Base-by-base conservation (phyloP, 441 rosid genomes). In the Populus tomentosa region DNA sequence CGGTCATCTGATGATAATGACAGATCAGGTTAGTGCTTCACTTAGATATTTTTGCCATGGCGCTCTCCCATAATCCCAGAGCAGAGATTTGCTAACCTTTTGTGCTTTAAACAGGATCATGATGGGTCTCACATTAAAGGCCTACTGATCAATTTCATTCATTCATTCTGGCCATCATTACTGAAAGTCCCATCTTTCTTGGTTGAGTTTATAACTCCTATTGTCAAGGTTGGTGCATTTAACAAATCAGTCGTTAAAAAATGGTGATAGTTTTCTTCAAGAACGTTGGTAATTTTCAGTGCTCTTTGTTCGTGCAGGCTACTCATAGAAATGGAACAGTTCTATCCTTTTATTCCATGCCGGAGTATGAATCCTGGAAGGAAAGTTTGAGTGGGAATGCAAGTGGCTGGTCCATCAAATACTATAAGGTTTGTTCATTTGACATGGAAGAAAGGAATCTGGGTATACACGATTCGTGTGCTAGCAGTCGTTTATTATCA, bases 41-140 rank as follows among this genome's bases (percentile, higher is more conserved):
- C 5, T 61, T 53, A 21, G 28, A 61, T 67, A 76, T 10, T 6
- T 21, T 67, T 30, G 21, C 6, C 42, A 68, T 79, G 3, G 20
- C 50, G 32, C 76, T 74, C 35, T 20, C 28, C 53, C 75, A 24
- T 23, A 66, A 21, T 73, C 20, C 9, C 46, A 6, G 5, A 18
- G n/a, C 6, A 21, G 26, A 62, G 10, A 23, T n/a, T 63, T 33
- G 21, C 71, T 86, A 70, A 65, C 86, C 46, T 73, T 71, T 53
- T 77, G 30, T 80, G 64, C 53, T 77, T 83, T 10, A 65, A 61
- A 32, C 88, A 96, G 99, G 99, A 96, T 86, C 93, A 94, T 77
- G 98, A 96, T 82, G 99, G 98, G 67, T 96, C 98, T 21, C 99
- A 96, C 78, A 96, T 96, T 33, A 96, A 96, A 84, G 99, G 99